Evolutionary conservation across 257 asterid species (phyloP).

Genomic region (Eustoma russellianum): DNA sequence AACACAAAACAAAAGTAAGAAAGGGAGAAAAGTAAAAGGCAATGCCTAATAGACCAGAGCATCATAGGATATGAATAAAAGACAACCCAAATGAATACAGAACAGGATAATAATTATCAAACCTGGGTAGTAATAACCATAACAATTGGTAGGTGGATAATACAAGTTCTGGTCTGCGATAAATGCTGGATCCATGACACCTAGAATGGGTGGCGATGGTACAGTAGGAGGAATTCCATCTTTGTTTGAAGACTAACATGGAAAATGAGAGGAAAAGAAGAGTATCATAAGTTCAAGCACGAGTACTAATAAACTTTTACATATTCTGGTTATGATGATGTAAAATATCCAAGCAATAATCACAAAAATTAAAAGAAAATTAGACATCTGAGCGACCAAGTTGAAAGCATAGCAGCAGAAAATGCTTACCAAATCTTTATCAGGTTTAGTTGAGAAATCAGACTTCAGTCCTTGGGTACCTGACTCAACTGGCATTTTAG

Average conservation of each 20-base stretch:
- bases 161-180: slow-evolving; percentile 41
- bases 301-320: neutral
- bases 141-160: slow-evolving; percentile 48
- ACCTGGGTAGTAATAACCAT: slow-evolving; percentile 62
- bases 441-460: slow-evolving; percentile 31
- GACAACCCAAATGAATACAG: no score
- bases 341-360: neutral
- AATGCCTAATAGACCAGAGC: no score
- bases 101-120: no score
- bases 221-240: slow-evolving; percentile 31
- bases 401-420: neutral
- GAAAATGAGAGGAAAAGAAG: neutral
- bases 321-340: neutral
- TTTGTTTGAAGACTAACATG: slow-evolving; percentile 30
- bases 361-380: neutral
- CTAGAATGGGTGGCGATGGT: slow-evolving; percentile 20
- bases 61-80: no score
- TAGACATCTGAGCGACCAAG: neutral
- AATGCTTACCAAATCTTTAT: slow-evolving; percentile 41
- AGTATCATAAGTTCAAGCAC: neutral
- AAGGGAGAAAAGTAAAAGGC: neutral
- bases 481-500: slow-evolving; percentile 37
- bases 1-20: no score
- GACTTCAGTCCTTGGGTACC: slow-evolving; percentile 31
- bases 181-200: slow-evolving; percentile 26